Evolutionary conservation across 2,329 filamentous ascomycete species (phyloP), one percentile per base, ranked within the genome.

Genomic region (Botryotinia narcissicola): DNA sequence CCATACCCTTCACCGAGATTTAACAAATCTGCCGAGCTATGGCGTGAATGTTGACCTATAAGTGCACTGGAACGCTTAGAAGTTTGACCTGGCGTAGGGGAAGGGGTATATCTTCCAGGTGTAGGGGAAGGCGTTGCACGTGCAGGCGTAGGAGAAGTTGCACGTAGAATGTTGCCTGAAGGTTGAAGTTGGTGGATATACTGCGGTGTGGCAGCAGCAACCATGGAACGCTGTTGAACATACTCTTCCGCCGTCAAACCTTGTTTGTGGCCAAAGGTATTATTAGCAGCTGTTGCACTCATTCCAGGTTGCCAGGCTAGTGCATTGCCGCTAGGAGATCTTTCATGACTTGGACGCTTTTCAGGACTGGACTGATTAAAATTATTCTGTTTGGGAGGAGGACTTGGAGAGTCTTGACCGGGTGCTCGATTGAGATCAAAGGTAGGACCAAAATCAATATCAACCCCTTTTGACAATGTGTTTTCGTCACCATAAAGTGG

Each of bases 381-480:
- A 32, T 37, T 35, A 63, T 44, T 70, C 64, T 77, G 75, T 4
- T 93, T 96, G 8, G 91, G 93, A 0, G 95, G 95, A 82, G 79
- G 78, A 74, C 76, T 79, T 35, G 74, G 77, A 63, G 74, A 42
- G 29, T 42, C 71, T 74, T 75, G 74, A 7, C 73, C 46, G 22
- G 79, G 77, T 71, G 75, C 78, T 37, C 73, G 77, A 61, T 73
- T 75, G 62, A 78, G 76, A 74, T 92, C 91, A 78, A 93, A 84
- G 0, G 95, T 97, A 9, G 91, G 93, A 0, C 95, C 95, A 82
- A 98, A 98, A 81, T 98, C 91, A 75, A 97, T 88, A 7, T 87
- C 84, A 74, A 97, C 90, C 46, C 74, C 75, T 42, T 69, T 70
- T 40, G 76, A 70, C n/a, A 63, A 72, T 48, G 46, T 63, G 35